Evolutionary conservation across 208 protist species (phyloP), one percentile per base, ranked within the genome.

Genomic region (Phytomonas sp.): DNA sequence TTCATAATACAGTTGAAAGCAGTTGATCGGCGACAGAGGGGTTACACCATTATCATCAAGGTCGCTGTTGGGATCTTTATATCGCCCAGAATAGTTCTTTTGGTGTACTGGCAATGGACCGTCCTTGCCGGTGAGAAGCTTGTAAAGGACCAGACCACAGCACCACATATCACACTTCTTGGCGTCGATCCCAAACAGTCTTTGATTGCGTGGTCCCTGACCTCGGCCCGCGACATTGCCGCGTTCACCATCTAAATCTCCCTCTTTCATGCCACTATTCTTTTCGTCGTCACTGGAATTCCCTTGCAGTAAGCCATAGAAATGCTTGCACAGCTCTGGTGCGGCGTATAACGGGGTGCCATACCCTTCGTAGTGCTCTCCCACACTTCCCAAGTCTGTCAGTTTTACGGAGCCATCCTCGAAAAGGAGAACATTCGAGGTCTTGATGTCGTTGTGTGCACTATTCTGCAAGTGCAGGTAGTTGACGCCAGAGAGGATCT

Each of bases 371-470:
- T 85, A 95, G 5, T 59, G 63, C 20, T 67, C 76, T 17, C 70
- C 68, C 2, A 92, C 75, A 65, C 84, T 83, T 20, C 83, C 90
- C 31, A 95, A 75, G 76, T 95, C 90, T 0, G 77, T 75, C 34
- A 95, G 71, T 73, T 90, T 91, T 51, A 93, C 73, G 4, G 79
- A 74, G 40, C 90, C 90, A 62, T 93, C 82, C 43, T 84, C 81
- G 63, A 86, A 93, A 17, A 95, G 67, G 26, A 95, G 74, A 36
- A 95, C 68, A 68, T 95, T 95, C n/a, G 85, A 79, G 20, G 80
- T 80, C 72, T 95, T 95, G 56, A 95, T 74, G 72, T 95, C 90
- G 75, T 93, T 92, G 76, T 95, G 90, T 13, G 90, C 87, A 8
- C 91, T 61, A 32, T 73, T 64, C 66, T 95, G 90, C 59, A 76